Conservation (phyloP, 148 eudicot species). For the Arbutus unedo region DNA sequence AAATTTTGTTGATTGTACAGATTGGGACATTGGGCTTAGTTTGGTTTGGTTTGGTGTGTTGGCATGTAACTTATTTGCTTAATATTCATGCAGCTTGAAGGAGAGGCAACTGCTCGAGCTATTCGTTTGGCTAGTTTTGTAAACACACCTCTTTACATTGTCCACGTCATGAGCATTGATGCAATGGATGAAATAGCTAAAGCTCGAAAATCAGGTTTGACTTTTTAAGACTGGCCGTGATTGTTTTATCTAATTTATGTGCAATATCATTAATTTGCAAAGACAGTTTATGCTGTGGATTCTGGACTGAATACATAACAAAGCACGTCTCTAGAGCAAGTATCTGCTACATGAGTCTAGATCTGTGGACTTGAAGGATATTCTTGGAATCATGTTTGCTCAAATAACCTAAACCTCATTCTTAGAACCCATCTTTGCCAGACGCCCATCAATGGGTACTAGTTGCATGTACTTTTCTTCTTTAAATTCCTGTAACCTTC, state of each 20-base stretch:
- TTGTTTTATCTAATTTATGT: neutral
- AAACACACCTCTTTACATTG: conserved; percentile 85
- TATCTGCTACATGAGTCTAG: neutral
- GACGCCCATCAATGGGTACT: neutral
- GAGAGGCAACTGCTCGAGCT: conserved; percentile 96
- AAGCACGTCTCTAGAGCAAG: neutral
- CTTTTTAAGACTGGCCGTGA: neutral
- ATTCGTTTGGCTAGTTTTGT: conserved; percentile 89
- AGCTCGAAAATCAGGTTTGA: conserved; percentile 87
- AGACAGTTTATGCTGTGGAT: neutral
- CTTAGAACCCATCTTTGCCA: neutral
- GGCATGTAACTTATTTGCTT: neutral
- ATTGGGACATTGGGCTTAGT: neutral
- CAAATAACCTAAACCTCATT: neutral
- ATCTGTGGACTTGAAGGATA: too few species aligned
- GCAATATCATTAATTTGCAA: neutral
- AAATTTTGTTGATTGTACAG: neutral
- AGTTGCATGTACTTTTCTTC: neutral
- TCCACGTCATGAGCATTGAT: conserved; percentile 97
- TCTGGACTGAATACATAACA: neutral
- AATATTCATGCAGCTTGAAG: conserved; percentile 67
- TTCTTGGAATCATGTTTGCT: conserved; percentile 5
- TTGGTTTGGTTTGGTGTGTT: neutral
- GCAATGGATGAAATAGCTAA: conserved; percentile 96
- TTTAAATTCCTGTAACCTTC: neutral